Conservation (phyloP, 2,329 filamentous ascomycete genomes). For the Pseudopyrenochaeta lycopersici region DNA sequence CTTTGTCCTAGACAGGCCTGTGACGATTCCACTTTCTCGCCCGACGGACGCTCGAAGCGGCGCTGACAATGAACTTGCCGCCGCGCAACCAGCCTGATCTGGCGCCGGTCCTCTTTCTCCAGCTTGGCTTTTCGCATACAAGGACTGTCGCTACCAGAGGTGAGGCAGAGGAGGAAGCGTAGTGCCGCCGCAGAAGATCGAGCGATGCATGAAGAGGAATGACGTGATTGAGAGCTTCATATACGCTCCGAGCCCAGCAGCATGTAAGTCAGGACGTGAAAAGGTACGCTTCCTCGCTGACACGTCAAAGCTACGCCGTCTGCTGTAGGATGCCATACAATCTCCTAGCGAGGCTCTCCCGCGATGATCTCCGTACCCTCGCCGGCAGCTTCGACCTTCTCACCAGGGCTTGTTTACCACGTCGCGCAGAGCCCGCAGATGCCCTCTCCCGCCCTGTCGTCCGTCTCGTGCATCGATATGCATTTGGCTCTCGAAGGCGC, state of each 20-base stretch:
- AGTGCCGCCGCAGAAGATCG: slow-evolving; percentile 27
- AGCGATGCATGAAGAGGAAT: slow-evolving; percentile 30
- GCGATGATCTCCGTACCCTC: slow-evolving; percentile 9
- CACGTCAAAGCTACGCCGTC: slow-evolving; percentile 26
- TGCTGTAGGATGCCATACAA: slow-evolving; percentile 21
- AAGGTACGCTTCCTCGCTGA: slow-evolving; percentile 5
- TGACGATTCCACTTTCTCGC: no score
- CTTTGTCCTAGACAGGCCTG: no score
- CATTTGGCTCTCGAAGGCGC: slow-evolving; percentile 11
- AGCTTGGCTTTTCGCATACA: no score
- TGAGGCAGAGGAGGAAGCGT: slow-evolving; percentile 14
- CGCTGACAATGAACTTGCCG: no score
- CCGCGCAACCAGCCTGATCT: no score
- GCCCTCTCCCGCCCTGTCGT: slow-evolving; percentile 22
- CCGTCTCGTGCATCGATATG: slow-evolving; percentile 24
- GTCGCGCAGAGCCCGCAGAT: slow-evolving; percentile 13
- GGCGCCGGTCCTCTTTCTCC: no score
- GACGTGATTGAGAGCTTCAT: slow-evolving; percentile 15
- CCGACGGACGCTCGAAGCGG: no score
- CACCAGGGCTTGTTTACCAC: not conserved
- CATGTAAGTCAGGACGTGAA: slow-evolving; percentile 23
- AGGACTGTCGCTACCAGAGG: slow-evolving; percentile 8
- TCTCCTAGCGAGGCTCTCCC: slow-evolving; percentile 24
- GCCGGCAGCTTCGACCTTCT: slow-evolving; percentile 6
- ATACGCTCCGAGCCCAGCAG: slow-evolving; percentile 26